Conservation (phyloP, 78 protist species). For the Mastigamoeba balamuthi region DNA sequence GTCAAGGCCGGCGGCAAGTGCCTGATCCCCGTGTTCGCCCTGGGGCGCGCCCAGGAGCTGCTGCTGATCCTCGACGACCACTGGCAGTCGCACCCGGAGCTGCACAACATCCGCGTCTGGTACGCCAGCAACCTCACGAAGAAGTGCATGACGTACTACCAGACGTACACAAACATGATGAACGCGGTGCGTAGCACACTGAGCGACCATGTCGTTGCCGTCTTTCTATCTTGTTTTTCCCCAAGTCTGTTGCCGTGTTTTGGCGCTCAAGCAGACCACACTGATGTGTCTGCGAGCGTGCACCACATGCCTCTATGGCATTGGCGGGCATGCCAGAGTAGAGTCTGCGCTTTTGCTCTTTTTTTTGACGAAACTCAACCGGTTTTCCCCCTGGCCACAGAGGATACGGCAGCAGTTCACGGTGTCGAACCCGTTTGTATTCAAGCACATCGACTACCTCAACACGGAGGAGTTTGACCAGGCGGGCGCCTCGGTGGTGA, state of each 20-base stretch:
- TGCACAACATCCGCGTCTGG: slow-evolving; percentile 80
- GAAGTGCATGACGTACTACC: slow-evolving; percentile 75
- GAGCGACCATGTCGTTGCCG: neutral
- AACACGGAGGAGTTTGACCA: slow-evolving; percentile 55
- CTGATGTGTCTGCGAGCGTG: too few relatives aligned
- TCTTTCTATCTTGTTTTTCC: too few relatives aligned
- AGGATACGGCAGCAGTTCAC: slow-evolving; percentile 31
- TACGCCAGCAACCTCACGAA: slow-evolving; percentile 82
- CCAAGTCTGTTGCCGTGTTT: too few relatives aligned
- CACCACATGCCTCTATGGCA: too few relatives aligned
- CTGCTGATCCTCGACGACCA: slow-evolving; percentile 69
- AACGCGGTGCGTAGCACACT: slow-evolving; percentile 49
- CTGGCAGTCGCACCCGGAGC: slow-evolving; percentile 64
- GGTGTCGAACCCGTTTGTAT: slow-evolving; percentile 77
- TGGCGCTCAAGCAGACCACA: too few relatives aligned
- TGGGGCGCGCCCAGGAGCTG: slow-evolving; percentile 96
- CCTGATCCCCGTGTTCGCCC: slow-evolving; percentile 90
- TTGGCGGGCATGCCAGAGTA: too few relatives aligned
- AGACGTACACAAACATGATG: slow-evolving; percentile 80
- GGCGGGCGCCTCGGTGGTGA: slow-evolving; percentile 80
- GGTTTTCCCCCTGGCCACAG: too few relatives aligned
- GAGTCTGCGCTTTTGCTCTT: too few relatives aligned
- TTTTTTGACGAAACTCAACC: too few relatives aligned
- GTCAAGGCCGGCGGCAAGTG: slow-evolving; percentile 72
- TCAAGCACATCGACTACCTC: slow-evolving; percentile 71